Evolutionary conservation across 768 basidiomycete species (phyloP).

Genomic region (Suillus subalutaceus): DNA sequence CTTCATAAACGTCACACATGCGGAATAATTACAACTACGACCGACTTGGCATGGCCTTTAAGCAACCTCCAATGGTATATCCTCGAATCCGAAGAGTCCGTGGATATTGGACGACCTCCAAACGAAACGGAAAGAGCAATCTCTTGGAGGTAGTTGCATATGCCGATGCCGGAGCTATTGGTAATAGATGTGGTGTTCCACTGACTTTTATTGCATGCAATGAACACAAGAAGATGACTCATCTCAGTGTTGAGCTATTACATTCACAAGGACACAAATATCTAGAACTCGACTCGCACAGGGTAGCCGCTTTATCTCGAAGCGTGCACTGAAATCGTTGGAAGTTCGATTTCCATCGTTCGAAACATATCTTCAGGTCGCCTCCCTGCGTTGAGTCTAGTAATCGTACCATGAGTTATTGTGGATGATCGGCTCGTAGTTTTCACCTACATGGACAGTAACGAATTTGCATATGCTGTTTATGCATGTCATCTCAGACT

Average conservation of each 20-base stretch:
- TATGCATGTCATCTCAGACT: neutral
- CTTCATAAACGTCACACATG: too few relatives aligned
- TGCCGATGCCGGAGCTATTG: neutral
- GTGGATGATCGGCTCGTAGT: too few relatives aligned
- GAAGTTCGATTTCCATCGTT: neutral
- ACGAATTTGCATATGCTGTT: constrained; percentile 7
- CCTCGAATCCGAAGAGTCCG: too few relatives aligned
- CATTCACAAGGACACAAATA: neutral
- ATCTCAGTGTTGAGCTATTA: neutral
- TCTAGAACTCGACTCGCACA: neutral
- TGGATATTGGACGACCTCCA: neutral
- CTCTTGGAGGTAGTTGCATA: neutral
- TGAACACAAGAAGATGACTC: neutral
- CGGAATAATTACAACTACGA: too few relatives aligned
- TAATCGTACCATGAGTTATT: too few relatives aligned
- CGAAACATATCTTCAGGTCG: neutral
- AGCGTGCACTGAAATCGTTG: neutral
- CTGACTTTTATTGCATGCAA: too few relatives aligned
- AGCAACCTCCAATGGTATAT: too few relatives aligned
- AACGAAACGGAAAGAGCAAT: neutral
- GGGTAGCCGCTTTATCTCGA: neutral
- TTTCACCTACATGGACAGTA: constrained; percentile 2
- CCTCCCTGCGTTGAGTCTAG: neutral
- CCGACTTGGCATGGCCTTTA: too few relatives aligned
- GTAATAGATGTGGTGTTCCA: neutral